These are phyloP conservation scores for Carex pumila DNA, from an alignment of 176 grass and related monocot species.

Conservation along the genomic window DNA sequence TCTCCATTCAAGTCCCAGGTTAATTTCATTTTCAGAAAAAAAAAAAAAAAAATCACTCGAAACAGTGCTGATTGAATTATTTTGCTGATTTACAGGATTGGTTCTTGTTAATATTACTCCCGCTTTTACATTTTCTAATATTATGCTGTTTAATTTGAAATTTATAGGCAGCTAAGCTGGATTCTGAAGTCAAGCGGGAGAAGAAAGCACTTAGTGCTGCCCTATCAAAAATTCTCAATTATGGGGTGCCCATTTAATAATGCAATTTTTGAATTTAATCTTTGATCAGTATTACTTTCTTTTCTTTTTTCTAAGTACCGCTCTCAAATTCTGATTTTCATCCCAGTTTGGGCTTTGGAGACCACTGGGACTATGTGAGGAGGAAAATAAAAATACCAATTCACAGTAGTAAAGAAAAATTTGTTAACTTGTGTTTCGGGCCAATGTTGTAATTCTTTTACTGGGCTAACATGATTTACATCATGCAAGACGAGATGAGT, in stretches of 20 bases:
- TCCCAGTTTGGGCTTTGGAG: neutral
- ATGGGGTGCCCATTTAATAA: conserved; percentile 22
- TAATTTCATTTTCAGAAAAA: neutral
- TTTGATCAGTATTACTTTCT: neutral
- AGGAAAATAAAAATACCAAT: neutral
- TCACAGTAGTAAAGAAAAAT: neutral
- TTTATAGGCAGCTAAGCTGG: conserved; percentile 16
- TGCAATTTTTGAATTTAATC: neutral
- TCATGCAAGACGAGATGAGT: neutral
- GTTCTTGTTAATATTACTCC: neutral
- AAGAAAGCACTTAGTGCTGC: conserved; percentile 24
- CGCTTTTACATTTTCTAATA: neutral
- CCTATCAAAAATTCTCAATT: conserved; percentile 33
- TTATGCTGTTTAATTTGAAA: neutral
- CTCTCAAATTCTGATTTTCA: conserved; percentile 2
- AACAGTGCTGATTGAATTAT: neutral
- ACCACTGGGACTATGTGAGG: conserved; percentile 1
- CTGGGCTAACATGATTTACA: neutral
- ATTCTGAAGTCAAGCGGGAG: conserved; percentile 25
- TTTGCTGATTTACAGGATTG: neutral
- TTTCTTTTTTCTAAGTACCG: neutral
- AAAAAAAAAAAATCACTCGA: neutral
- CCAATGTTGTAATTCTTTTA: neutral
- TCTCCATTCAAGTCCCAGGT: conserved; percentile 20
- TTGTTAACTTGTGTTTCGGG: neutral